Base-by-base conservation (phyloP, 2,329 filamentous ascomycete genomes). In the Pseudophaeomoniella oleicola region DNA sequence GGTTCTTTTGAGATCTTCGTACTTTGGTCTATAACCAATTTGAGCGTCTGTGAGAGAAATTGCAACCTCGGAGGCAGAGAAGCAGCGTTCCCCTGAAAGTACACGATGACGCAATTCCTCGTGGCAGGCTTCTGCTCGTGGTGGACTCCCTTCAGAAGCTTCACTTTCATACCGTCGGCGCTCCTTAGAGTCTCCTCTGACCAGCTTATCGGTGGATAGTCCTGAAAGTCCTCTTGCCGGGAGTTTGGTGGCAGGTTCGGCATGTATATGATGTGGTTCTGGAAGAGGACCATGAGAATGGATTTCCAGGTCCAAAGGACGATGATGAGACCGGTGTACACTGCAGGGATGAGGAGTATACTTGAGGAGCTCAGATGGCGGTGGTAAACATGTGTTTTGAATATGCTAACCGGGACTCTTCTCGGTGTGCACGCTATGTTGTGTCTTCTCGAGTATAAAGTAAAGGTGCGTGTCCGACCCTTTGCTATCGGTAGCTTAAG, bases 251-350 rank as follows among this genome's bases (percentile, higher is more conserved):
- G 80, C 35, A 86, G 58, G 32, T 78, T 79, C 0, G 81, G 79
- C 62, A 85, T 84, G 57, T 86, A 87, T 40, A 87, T 80, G 50
- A 87, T 83, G 51, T 79, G 78, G 50, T 87, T 83, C 57, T 87
- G 82, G 51, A 86, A 81, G 3, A 81, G 46, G 17, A 88, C 64
- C 59, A 86, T 73, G 75, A 84, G 81, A 37, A 75, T 55, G 50
- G 80, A 85, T 55, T 73, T 72, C 55, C 69, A 71, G 1, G 59
- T 54, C 68, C 68, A 87, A 11, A 87, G 60, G 3, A 67, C 67
- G 13, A 81, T 48, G 3, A 82, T 63, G 22, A 87, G 63, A 2
- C 78, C 75, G 11, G 63, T 53, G 49, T 85, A 86, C 31, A 83
- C 62, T 4, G 70, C 50, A 0, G 82, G 82, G 5, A 81, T 76